Evolutionary conservation across 192 early-diverging fungal genomes (phyloP).

Genomic region (Dimargaris xerosporica): DNA sequence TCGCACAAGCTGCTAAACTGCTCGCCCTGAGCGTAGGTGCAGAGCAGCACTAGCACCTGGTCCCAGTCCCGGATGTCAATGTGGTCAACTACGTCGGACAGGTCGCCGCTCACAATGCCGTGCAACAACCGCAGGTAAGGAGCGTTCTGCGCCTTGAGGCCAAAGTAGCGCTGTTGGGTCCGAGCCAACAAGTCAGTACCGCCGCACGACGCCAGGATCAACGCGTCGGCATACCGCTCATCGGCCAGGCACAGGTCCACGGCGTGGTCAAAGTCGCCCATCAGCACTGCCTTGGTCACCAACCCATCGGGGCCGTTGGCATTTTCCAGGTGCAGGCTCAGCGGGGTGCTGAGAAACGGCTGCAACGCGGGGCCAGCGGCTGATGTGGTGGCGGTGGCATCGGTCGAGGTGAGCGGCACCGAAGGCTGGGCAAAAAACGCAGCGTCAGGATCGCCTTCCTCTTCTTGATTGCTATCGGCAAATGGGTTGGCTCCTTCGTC

Average conservation of each 20-base stretch:
- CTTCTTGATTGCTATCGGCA: slow-evolving; percentile 13
- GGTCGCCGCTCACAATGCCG: slow-evolving; percentile 61
- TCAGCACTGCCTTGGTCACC: slow-evolving; percentile 68
- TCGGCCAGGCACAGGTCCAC: slow-evolving; percentile 73
- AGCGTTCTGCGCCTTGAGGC: slow-evolving; percentile 40
- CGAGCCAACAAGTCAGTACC: slow-evolving; percentile 53
- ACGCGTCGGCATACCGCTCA: slow-evolving; percentile 69
- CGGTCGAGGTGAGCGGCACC: not conserved
- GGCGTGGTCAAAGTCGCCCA: slow-evolving; percentile 88
- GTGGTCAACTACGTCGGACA: slow-evolving; percentile 63
- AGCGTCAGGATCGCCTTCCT: slow-evolving; percentile 14
- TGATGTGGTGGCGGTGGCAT: slow-evolving; percentile 3
- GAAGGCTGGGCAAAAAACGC: slow-evolving; percentile 29
- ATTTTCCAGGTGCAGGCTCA: slow-evolving; percentile 15
- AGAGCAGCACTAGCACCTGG: slow-evolving; percentile 81
- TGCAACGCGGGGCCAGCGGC: not conserved
- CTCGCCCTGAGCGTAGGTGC: slow-evolving; percentile 81
- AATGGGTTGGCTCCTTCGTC: slow-evolving; percentile 20
- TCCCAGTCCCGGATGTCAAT: slow-evolving; percentile 77
- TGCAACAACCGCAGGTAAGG: slow-evolving; percentile 77
- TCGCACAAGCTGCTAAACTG: slow-evolving; percentile 61
- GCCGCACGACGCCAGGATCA: slow-evolving; percentile 80
- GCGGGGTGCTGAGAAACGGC: slow-evolving; percentile 11
- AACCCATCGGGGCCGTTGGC: slow-evolving; percentile 60
- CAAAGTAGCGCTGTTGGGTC: slow-evolving; percentile 77